Evolutionary conservation across 495 filamentous ascomycete species (phyloP).

Genomic region (Podospora fimiseda): DNA sequence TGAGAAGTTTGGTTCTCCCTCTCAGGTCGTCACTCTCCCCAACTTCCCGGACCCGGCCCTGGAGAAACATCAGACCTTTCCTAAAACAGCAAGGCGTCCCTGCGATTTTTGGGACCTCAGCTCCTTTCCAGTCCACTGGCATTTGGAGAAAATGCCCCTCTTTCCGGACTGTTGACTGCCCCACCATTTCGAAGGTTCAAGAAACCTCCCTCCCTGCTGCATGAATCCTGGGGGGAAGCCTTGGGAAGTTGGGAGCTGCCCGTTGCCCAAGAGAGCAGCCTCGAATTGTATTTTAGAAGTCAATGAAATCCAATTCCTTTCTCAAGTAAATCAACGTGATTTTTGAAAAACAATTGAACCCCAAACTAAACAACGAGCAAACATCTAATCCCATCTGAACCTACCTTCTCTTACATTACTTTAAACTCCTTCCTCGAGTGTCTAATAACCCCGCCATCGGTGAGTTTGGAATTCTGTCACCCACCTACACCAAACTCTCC

Average conservation of each 20-base stretch:
- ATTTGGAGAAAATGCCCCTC: conserved; percentile 6
- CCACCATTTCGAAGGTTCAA: conserved; percentile 31
- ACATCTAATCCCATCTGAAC: too few relatives aligned
- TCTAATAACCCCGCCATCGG: not conserved
- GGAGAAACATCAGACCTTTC: not conserved
- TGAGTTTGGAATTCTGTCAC: not conserved
- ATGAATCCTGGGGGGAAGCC: not conserved
- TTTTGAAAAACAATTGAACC: too few relatives aligned
- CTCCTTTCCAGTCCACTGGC: not conserved
- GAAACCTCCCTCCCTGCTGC: conserved; percentile 18
- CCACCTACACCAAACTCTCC: not conserved
- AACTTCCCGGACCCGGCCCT: too few relatives aligned
- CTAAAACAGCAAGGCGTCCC: not conserved
- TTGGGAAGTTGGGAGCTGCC: not conserved
- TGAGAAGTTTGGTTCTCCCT: too few relatives aligned
- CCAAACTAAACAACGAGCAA: too few relatives aligned
- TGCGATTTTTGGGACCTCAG: not conserved
- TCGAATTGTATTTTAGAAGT: not conserved
- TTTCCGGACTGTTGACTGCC: conserved; percentile 8
- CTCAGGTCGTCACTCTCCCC: too few relatives aligned
- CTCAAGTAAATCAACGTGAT: too few relatives aligned
- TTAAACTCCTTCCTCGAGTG: too few relatives aligned
- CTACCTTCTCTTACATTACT: too few relatives aligned
- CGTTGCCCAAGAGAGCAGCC: not conserved
- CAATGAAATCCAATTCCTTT: conserved; percentile 1